Conservation (phyloP, 768 basidiomycete genomes). For the Aureoboletus auriporus region DNA sequence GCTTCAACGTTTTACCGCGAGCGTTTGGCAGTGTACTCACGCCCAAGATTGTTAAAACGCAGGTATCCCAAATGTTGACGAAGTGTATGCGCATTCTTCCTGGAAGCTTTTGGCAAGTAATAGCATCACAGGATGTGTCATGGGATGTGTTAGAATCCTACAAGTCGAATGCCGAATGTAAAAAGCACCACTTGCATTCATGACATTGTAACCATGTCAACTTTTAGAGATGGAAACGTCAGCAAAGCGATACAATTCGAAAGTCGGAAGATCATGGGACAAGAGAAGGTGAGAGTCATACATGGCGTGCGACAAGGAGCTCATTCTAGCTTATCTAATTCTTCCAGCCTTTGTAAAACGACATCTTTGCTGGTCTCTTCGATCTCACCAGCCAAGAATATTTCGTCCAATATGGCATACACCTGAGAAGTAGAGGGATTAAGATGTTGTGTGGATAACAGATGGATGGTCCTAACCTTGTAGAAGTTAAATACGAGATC, state of each 20-base stretch:
- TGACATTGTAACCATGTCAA: neutral
- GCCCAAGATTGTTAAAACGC: neutral
- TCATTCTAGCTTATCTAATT: slow-evolving; percentile 90
- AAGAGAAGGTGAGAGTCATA: slow-evolving; percentile 7
- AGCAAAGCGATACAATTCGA: slow-evolving; percentile 9
- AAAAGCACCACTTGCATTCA: neutral
- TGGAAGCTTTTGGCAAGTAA: neutral
- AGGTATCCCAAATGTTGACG: neutral
- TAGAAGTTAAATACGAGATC: slow-evolving; percentile 99
- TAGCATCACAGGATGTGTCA: neutral
- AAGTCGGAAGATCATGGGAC: slow-evolving; percentile 1
- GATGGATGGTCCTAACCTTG: slow-evolving; percentile 50
- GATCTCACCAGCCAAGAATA: slow-evolving; percentile 96
- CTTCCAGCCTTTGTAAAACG: slow-evolving; percentile 84
- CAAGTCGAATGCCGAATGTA: neutral
- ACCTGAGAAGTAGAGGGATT: slow-evolving; percentile 42
- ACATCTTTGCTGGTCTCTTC: slow-evolving; percentile 99
- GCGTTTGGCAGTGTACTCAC: slow-evolving; percentile 3
- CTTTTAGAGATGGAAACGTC: slow-evolving; percentile 8
- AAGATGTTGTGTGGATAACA: slow-evolving; percentile 1
- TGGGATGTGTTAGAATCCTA: too few relatives aligned
- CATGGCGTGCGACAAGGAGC: slow-evolving; percentile 1
- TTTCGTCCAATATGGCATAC: slow-evolving; percentile 96
- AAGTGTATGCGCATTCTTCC: too few relatives aligned
- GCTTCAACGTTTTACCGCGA: neutral